Conservation (phyloP, 2,329 filamentous ascomycete genomes). For the Lasiodiplodia theobromae region DNA sequence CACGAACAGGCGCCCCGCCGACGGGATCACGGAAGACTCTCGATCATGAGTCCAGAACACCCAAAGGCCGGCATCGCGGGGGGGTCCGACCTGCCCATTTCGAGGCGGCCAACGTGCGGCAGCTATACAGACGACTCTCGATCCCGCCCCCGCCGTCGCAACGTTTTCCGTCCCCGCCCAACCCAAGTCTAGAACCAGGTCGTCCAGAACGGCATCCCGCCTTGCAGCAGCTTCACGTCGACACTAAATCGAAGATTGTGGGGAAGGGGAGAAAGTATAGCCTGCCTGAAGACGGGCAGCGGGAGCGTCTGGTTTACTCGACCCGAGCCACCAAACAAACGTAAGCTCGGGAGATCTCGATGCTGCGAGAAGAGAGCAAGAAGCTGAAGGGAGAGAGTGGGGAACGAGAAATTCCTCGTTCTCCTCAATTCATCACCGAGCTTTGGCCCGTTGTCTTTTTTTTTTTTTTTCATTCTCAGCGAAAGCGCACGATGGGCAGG, state of each 20-base stretch:
- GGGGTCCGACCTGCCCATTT: neutral
- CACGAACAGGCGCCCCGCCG: no score
- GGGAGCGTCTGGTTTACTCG: neutral
- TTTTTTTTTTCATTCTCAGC: neutral
- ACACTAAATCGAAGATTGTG: neutral
- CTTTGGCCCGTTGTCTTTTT: neutral
- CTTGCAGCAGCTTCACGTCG: slow-evolving; percentile 5
- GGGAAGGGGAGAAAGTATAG: neutral
- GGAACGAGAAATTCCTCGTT: neutral
- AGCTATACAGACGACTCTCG: neutral
- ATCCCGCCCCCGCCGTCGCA: slow-evolving; percentile 4
- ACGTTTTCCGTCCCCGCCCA: neutral
- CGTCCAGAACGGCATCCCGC: slow-evolving; percentile 12
- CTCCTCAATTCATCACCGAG: neutral
- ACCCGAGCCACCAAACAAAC: neutral
- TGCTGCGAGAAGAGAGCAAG: neutral
- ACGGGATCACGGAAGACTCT: neutral
- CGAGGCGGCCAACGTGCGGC: neutral
- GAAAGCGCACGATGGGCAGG: neutral
- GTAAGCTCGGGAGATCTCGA: neutral
- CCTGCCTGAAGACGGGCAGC: neutral
- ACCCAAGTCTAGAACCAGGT: slow-evolving; percentile 15
- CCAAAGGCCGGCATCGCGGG: slow-evolving; percentile 1
- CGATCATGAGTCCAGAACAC: neutral
- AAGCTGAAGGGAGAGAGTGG: neutral